These are phyloP conservation scores for Fraxinus sp. DNA, from an alignment of 305 asterid genomes.

Conservation along the genomic window DNA sequence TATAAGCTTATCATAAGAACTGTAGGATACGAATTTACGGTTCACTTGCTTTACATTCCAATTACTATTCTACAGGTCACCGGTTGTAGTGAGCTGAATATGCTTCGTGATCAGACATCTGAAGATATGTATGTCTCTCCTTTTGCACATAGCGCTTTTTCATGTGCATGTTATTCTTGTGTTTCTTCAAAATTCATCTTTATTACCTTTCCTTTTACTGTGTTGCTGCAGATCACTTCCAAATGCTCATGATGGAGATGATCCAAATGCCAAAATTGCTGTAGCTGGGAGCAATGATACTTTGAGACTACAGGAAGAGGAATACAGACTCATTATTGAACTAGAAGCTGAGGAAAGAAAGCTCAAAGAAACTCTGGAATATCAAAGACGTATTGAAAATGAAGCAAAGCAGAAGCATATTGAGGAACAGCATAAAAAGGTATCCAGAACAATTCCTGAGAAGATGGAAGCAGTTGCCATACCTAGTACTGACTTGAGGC, in stretches of 20 bases:
- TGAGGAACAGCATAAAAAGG: slow-evolving; percentile 63
- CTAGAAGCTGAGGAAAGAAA: slow-evolving; percentile 97
- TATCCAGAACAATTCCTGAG: slow-evolving; percentile 29
- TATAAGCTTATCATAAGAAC: slow-evolving; percentile 7
- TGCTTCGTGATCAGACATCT: slow-evolving; percentile 38
- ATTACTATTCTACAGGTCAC: slow-evolving; percentile 48
- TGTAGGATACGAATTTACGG: slow-evolving; percentile 18
- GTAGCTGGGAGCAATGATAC: slow-evolving; percentile 44
- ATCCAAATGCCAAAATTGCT: slow-evolving; percentile 29
- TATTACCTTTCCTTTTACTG: neutral
- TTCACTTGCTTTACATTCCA: slow-evolving; percentile 22
- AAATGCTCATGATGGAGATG: slow-evolving; percentile 50
- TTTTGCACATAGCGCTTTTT: slow-evolving; percentile 11
- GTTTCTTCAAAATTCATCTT: neutral
- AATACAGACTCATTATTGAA: slow-evolving; percentile 64
- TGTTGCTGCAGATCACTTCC: slow-evolving; percentile 59
- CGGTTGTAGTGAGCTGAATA: slow-evolving; percentile 45
- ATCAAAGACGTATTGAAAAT: slow-evolving; percentile 88
- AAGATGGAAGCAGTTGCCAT: slow-evolving; percentile 34
- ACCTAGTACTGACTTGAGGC: slow-evolving; percentile 31
- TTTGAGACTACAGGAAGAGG: slow-evolving; percentile 58
- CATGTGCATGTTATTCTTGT: slow-evolving; percentile 11
- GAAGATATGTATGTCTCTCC: slow-evolving; percentile 56
- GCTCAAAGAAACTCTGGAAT: slow-evolving; percentile 95
- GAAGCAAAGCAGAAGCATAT: slow-evolving; percentile 91